Conservation (phyloP, 1,284 basidiomycete genomes). For the Marasmius fiardii region DNA sequence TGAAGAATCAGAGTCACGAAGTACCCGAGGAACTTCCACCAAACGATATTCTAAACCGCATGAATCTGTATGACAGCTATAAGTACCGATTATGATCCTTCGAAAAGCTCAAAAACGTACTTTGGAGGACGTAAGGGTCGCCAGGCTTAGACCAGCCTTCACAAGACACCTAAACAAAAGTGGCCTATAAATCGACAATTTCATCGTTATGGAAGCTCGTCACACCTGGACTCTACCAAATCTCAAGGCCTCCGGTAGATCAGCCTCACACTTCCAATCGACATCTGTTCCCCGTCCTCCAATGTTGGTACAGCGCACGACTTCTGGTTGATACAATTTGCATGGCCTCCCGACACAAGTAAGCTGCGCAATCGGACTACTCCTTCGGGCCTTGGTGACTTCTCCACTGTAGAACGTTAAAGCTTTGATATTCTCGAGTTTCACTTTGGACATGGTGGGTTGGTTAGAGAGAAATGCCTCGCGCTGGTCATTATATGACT, state of each 20-base stretch:
- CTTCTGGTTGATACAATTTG: conserved; percentile 73
- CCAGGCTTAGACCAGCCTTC: conserved; percentile 84
- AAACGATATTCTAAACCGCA: conserved; percentile 82
- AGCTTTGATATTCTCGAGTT: conserved; percentile 66
- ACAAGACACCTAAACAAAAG: conserved; percentile 58
- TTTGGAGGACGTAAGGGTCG: conserved; percentile 83
- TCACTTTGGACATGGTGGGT: conserved; percentile 57
- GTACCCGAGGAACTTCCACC: conserved; percentile 54
- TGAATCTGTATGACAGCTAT: conserved; percentile 55
- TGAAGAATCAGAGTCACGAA: conserved; percentile 36
- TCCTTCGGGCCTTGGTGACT: conserved; percentile 65
- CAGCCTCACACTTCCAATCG: conserved; percentile 93
- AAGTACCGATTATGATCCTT: not conserved
- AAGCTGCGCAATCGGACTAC: conserved; percentile 71
- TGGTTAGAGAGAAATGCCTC: not conserved
- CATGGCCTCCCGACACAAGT: conserved; percentile 81
- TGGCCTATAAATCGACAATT: not conserved
- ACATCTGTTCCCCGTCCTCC: conserved; percentile 75
- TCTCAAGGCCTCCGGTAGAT: conserved; percentile 76
- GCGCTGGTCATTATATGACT: not conserved
- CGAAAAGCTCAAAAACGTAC: conserved; percentile 30
- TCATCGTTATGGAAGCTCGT: not conserved
- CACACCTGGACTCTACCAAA: conserved; percentile 75
- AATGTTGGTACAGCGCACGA: conserved; percentile 79
- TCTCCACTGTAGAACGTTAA: conserved; percentile 78